Evolutionary conservation across 495 filamentous ascomycete genomes (phyloP).

Genomic region (Penicillium verhagenii): DNA sequence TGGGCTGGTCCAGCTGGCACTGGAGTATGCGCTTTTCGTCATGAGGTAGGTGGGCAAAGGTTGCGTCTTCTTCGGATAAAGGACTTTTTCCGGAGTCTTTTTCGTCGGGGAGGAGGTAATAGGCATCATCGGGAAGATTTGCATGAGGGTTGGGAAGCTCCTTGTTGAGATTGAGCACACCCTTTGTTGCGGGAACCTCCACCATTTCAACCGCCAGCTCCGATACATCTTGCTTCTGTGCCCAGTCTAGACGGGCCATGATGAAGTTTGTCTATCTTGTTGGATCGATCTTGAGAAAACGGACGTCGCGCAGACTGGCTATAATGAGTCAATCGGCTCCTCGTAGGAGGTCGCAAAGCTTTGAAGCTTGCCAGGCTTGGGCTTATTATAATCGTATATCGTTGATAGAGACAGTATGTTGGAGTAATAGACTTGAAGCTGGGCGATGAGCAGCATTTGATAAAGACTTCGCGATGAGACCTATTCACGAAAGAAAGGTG

Average conservation of each 20-base stretch:
- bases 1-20: conserved; percentile 67
- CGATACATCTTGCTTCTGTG: neutral
- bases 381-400: neutral
- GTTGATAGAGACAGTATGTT: neutral
- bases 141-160: neutral
- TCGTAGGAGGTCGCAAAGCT: neutral
- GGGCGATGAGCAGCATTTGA: neutral
- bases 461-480: neutral
- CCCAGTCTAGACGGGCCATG: neutral
- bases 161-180: neutral
- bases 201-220: neutral
- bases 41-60: conserved; percentile 37
- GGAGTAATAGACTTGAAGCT: neutral
- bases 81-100: neutral
- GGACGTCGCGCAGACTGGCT: neutral
- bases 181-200: neutral
- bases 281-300: neutral
- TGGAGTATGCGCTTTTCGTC: conserved; percentile 67
- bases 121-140: neutral
- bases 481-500: neutral
- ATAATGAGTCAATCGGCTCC: neutral
- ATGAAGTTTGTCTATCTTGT: neutral
- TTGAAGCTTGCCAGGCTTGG: neutral
- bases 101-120: neutral
- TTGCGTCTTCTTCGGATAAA: conserved; percentile 24